Base-by-base conservation (phyloP, 805 yeast species). In the Hanseniaspora meyeri region DNA sequence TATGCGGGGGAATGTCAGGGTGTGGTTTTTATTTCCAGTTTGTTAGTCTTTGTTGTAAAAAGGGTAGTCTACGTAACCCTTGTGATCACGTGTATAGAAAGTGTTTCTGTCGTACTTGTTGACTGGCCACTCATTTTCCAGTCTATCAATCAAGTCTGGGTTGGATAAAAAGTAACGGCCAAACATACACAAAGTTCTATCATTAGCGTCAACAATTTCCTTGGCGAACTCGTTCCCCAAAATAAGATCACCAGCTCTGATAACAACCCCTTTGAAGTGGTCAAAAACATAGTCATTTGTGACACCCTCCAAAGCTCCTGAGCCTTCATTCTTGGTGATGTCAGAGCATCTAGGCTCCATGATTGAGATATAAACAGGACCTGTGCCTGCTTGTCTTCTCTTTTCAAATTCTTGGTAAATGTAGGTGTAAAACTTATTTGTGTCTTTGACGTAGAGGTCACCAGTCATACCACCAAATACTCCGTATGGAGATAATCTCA, bases 401-500 rank as follows among this genome's bases (percentile, higher is more conserved):
- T 60, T 64, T 61, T 74, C 74, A 24, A 77, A 61, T 63, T 76
- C 74, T 50, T 68, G 66, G 38, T 72, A 57, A n/a, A 77, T 61
- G 62, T 75, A 72, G 16, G 74, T 67, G 57, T 63, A 74, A 59
- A 71, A 74, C 7, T 77, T 70, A 29, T 67, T 60, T 10, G 69
- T 68, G 11, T 64, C 62, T 20, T 74, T 73, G 7, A 43, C 29
- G 20, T 50, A 16, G 27, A 62, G 64, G 57, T 63, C 55, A 52
- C 78, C 78, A 52, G 67, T 65, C 65, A 69, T 64, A 27, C 68
- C 72, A 57, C 76, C 74, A 59, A 66, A 68, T 11, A 59, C 52
- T 59, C 76, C 70, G 58, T 66, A 70, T 54, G 81, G 80, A n/a
- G 80, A 73, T 19, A 77, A 61, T 60, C 85, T 70, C 52, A 79